phyloP scores from a whole-genome alignment of 139 green algal genomes.

The Diplosphaera chodatii region DNA sequence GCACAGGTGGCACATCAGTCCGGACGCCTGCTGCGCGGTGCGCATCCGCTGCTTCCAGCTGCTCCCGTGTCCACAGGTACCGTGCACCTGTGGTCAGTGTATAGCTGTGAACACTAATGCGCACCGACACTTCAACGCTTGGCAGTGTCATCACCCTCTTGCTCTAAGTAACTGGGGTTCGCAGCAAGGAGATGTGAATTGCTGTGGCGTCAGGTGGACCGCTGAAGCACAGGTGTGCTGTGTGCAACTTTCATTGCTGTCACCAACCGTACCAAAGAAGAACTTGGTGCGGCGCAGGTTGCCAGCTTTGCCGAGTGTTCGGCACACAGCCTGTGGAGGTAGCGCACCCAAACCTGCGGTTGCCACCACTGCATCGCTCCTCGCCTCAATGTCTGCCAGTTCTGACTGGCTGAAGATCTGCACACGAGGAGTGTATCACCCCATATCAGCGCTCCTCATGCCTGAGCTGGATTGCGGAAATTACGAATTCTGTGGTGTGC shows the following conservation, averaged over 20 bases:
- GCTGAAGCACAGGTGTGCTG: no score
- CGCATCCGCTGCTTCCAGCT: slow-evolving; percentile 32
- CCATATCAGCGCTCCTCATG: no score
- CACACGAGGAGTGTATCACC: no score
- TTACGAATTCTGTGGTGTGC: no score
- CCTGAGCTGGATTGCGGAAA: no score
- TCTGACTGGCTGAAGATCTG: slow-evolving; percentile 31
- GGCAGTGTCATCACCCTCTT: no score
- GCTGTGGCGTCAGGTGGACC: no score
- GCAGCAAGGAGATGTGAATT: no score
- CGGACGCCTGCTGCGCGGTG: slow-evolving; percentile 45
- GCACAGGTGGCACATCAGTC: slow-evolving; percentile 47
- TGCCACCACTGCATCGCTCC: slow-evolving; percentile 28
- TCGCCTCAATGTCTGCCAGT: slow-evolving; percentile 41
- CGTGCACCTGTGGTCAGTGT: slow-evolving; percentile 11
- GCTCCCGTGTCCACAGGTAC: slow-evolving; percentile 67
- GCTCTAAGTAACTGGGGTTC: no score
- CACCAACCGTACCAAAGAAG: slow-evolving; percentile 70
- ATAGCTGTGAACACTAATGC: no score
- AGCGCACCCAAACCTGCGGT: slow-evolving; percentile 16
- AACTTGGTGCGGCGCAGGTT: slow-evolving; percentile 61
- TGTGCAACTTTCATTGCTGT: no score
- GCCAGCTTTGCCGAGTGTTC: slow-evolving; percentile 21
- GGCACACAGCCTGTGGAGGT: slow-evolving; percentile 46
- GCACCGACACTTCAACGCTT: no score